These are phyloP conservation scores for Calamus simplicifolius DNA, from an alignment of 176 grass and related monocot species.

Conservation along the genomic window DNA sequence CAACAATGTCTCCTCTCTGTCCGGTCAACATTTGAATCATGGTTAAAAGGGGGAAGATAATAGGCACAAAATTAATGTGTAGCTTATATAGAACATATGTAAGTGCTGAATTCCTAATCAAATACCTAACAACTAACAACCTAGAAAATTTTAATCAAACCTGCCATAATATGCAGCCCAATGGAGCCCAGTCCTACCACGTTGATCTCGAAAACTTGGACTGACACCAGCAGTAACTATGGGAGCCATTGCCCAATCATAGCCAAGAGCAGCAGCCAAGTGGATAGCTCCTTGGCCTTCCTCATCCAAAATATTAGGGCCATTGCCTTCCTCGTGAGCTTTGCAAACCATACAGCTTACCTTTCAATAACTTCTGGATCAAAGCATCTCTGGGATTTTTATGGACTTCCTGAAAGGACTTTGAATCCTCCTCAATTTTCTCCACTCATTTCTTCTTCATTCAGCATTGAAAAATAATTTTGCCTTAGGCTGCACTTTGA, in stretches of 20 bases:
- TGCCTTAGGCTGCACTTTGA: constrained; percentile 30
- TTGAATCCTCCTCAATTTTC: not conserved
- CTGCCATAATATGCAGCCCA: constrained; percentile 96
- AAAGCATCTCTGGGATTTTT: constrained; percentile 7
- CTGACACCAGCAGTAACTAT: constrained; percentile 60
- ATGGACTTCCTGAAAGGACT: not conserved
- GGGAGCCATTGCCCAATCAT: constrained; percentile 81
- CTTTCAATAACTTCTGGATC: constrained; percentile 56
- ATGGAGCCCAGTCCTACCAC: constrained; percentile 88
- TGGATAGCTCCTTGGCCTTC: constrained; percentile 87
- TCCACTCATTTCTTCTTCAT: not conserved
- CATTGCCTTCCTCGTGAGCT: constrained; percentile 45
- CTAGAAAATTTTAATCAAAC: constrained; percentile 12
- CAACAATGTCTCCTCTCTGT: constrained; percentile 21
- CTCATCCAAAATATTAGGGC: constrained; percentile 62
- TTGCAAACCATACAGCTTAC: constrained; percentile 63
- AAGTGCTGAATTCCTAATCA: too few relatives aligned
- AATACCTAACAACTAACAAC: too few relatives aligned
- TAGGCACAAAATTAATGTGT: too few relatives aligned
- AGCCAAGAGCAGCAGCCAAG: constrained; percentile 72
- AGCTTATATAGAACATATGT: too few relatives aligned
- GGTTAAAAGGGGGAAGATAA: not conserved
- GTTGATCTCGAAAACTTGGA: constrained; percentile 84
- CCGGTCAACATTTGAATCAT: not conserved
- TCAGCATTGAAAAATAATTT: constrained; percentile 22